These are phyloP conservation scores for Albugo laibachii DNA, from an alignment of 352 stramenopile genomes.

Conservation along the genomic window DNA sequence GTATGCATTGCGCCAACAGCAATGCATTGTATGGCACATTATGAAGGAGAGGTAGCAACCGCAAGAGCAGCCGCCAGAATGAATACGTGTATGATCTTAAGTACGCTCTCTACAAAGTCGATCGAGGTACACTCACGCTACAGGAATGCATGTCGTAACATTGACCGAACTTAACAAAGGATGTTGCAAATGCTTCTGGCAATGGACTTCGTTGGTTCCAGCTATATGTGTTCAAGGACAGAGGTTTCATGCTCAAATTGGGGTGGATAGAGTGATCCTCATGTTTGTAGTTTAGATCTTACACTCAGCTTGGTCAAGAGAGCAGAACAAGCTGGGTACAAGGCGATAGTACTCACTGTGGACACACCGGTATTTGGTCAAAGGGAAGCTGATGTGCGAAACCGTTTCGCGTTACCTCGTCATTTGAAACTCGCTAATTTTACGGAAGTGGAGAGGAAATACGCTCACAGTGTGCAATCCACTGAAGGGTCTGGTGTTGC, in stretches of 20 bases:
- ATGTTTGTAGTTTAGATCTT: slow-evolving; percentile 39
- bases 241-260: slow-evolving; percentile 8
- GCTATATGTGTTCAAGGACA: slow-evolving; percentile 92
- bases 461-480: slow-evolving; percentile 39
- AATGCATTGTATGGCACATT: slow-evolving; percentile 91
- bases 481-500: slow-evolving; percentile 27
- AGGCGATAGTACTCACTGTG: slow-evolving; percentile 89
- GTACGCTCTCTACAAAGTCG: slow-evolving; percentile 82
- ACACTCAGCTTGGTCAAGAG: slow-evolving; percentile 80
- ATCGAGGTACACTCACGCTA: slow-evolving; percentile 52
- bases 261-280: not conserved
- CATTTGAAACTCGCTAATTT: slow-evolving; percentile 18
- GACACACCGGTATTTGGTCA: slow-evolving; percentile 92
- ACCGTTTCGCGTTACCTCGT: slow-evolving; percentile 69
- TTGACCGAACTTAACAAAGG: slow-evolving; percentile 6
- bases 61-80: slow-evolving; percentile 61
- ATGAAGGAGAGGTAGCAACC: slow-evolving; percentile 82
- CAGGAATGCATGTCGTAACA: not conserved
- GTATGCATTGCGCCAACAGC: slow-evolving; percentile 85
- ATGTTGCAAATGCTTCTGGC: slow-evolving; percentile 32
- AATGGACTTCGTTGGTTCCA: slow-evolving; percentile 86
- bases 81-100: slow-evolving; percentile 83
- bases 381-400: slow-evolving; percentile 88
- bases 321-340: slow-evolving; percentile 86
- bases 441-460: slow-evolving; percentile 21